These are phyloP conservation scores for Scheffersomyces titani DNA, from an alignment of 1,139 yeast species.

Conservation along the genomic window DNA sequence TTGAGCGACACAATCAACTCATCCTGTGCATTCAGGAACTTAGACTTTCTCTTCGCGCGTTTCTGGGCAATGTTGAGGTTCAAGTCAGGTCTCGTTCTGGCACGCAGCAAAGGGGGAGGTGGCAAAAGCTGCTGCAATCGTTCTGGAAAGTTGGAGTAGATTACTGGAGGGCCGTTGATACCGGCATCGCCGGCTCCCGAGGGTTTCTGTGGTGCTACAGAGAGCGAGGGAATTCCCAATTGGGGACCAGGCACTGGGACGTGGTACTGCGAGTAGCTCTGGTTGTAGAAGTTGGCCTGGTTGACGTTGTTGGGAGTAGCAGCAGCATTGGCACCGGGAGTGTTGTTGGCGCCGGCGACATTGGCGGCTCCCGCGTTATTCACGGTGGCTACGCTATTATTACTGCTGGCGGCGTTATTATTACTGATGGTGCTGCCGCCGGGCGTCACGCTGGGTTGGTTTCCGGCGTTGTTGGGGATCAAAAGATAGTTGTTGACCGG, in stretches of 20 bases:
- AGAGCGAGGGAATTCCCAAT: constrained; percentile 1
- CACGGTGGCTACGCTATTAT: background rate
- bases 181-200: constrained; percentile 3
- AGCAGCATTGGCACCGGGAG: background rate
- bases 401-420: background rate
- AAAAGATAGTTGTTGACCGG: constrained; percentile 20
- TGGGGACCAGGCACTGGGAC: constrained; percentile 2
- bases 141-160: constrained; percentile 18
- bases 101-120: constrained; percentile 37
- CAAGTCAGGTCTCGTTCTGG: constrained; percentile 33
- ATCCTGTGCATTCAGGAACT: constrained; percentile 71
- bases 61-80: constrained; percentile 35
- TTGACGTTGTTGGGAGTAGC: background rate
- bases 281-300: constrained; percentile 1
- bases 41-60: constrained; percentile 61
- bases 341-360: constrained; percentile 1
- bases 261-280: constrained; percentile 3
- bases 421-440: background rate
- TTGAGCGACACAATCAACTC: constrained; percentile 62
- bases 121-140: constrained; percentile 31
- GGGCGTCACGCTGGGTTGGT: background rate
- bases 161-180: constrained; percentile 6
- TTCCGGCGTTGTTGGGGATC: constrained; percentile 12
- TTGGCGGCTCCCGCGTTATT: constrained; percentile 4
- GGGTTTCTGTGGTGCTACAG: constrained; percentile 3